These are phyloP conservation scores for Yarrowia yakushimensis DNA, from an alignment of 805 yeast genomes.

Conservation along the genomic window DNA sequence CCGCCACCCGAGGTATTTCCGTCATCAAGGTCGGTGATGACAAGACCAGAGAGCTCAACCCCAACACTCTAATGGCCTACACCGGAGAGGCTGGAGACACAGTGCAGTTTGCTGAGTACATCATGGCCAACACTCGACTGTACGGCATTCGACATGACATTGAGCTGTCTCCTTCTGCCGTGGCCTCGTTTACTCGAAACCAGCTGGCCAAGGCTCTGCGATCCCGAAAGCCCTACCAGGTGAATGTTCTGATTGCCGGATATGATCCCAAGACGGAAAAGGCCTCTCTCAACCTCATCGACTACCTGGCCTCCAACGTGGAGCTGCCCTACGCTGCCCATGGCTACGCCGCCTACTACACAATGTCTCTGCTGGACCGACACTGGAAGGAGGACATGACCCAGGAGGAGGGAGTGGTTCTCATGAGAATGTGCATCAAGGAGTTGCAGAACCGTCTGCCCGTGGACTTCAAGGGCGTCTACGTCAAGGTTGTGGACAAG, in stretches of 20 bases:
- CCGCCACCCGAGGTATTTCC: slow-evolving; percentile 87
- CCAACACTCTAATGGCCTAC: slow-evolving; percentile 77
- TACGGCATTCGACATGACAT: slow-evolving; percentile 79
- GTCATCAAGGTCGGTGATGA: slow-evolving; percentile 74
- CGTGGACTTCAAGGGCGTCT: slow-evolving; percentile 86
- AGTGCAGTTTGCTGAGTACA: slow-evolving; percentile 88
- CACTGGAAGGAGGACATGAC: slow-evolving; percentile 78
- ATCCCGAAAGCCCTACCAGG: slow-evolving; percentile 95
- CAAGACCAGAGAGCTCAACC: slow-evolving; percentile 70
- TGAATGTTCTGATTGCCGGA: slow-evolving; percentile 85
- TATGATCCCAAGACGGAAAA: slow-evolving; percentile 55
- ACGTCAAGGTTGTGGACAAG: slow-evolving; percentile 62
- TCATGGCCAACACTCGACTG: slow-evolving; percentile 88
- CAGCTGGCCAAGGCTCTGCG: slow-evolving; percentile 84
- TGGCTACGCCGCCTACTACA: slow-evolving; percentile 96
- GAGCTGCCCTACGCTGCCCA: slow-evolving; percentile 96
- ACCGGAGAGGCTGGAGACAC: slow-evolving; percentile 98
- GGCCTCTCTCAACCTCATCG: slow-evolving; percentile 82
- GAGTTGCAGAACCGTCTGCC: slow-evolving; percentile 87
- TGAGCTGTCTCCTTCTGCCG: slow-evolving; percentile 80
- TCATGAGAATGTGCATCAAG: slow-evolving; percentile 66
- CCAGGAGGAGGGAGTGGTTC: slow-evolving; percentile 70
- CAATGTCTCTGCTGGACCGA: slow-evolving; percentile 83
- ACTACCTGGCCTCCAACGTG: slow-evolving; percentile 87
- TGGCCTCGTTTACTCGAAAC: slow-evolving; percentile 83